Conservation (phyloP, 2,329 filamentous ascomycete genomes). For the Onygenales sp. region DNA sequence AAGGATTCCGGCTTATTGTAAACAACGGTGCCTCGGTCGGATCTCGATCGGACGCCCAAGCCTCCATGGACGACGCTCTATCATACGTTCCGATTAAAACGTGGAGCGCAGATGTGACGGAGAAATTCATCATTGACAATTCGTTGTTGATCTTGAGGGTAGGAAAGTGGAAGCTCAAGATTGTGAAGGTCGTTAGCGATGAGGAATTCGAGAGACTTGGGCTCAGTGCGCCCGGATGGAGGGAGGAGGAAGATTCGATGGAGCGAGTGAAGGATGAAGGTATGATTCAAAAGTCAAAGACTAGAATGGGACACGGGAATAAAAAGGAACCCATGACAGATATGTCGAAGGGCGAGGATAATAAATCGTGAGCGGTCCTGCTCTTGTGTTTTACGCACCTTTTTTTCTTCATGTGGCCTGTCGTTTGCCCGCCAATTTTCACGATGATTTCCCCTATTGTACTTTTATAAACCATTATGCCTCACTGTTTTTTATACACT, state of each 20-base stretch:
- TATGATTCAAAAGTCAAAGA: not conserved
- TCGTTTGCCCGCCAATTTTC: too few species aligned
- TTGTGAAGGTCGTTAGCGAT: constrained; percentile 47
- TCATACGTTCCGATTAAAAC: constrained; percentile 42
- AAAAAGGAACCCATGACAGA: not conserved
- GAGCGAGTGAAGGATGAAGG: constrained; percentile 11
- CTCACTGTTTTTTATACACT: too few species aligned
- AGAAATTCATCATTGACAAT: constrained; percentile 42
- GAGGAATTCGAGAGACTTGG: constrained; percentile 41
- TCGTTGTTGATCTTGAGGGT: constrained; percentile 45
- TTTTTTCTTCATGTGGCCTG: too few species aligned
- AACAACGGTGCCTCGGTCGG: constrained; percentile 44
- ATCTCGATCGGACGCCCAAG: constrained; percentile 28
- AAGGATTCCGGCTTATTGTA: constrained; percentile 42
- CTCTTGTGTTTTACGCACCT: too few species aligned
- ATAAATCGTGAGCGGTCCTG: too few species aligned
- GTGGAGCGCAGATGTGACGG: constrained; percentile 32
- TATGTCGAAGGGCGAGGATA: too few species aligned
- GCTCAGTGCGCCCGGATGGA: constrained; percentile 43
- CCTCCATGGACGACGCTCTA: constrained; percentile 35
- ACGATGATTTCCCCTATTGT: too few species aligned
- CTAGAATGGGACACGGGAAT: not conserved
- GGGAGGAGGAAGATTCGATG: constrained; percentile 19
- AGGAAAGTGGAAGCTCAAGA: constrained; percentile 53
- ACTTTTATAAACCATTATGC: too few species aligned